phyloP scores from a whole-genome alignment of 116 monocot species.

The Papilionanthe hybrid region DNA sequence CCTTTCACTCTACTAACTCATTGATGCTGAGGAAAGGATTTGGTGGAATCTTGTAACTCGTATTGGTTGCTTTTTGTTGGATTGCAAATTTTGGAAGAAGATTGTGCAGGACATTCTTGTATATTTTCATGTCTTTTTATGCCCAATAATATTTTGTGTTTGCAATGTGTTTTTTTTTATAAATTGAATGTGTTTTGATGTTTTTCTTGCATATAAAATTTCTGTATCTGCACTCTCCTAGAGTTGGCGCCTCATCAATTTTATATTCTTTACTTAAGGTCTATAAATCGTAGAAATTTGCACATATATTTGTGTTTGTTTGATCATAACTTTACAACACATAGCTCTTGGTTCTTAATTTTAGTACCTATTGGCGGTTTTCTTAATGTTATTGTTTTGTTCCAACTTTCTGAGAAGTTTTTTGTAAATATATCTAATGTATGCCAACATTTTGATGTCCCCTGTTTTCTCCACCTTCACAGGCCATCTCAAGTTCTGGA shows the following conservation, averaged over 20 bases:
- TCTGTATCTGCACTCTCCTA: neutral
- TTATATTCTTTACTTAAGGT: neutral
- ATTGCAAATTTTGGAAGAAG: too few species aligned
- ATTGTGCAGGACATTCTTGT: too few species aligned
- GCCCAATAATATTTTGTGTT: neutral
- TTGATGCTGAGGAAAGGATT: too few species aligned
- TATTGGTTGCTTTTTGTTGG: too few species aligned
- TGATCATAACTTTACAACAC: neutral
- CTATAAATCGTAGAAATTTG: neutral
- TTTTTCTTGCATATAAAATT: neutral
- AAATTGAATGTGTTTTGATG: neutral
- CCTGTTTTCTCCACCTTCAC: neutral
- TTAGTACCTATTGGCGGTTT: neutral
- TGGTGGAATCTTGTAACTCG: too few species aligned
- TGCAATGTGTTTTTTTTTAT: neutral
- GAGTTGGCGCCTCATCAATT: neutral
- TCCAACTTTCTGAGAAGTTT: neutral
- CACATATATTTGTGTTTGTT: neutral
- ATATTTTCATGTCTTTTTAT: neutral
- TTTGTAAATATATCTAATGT: neutral
- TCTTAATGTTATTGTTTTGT: neutral
- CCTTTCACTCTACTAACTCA: too few species aligned
- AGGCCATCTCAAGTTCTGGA: slow-evolving; percentile 99
- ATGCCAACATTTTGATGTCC: neutral
- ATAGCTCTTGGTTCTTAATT: neutral